phyloP scores from a whole-genome alignment of 495 filamentous ascomycete species.

The Collariella sp. region DNA sequence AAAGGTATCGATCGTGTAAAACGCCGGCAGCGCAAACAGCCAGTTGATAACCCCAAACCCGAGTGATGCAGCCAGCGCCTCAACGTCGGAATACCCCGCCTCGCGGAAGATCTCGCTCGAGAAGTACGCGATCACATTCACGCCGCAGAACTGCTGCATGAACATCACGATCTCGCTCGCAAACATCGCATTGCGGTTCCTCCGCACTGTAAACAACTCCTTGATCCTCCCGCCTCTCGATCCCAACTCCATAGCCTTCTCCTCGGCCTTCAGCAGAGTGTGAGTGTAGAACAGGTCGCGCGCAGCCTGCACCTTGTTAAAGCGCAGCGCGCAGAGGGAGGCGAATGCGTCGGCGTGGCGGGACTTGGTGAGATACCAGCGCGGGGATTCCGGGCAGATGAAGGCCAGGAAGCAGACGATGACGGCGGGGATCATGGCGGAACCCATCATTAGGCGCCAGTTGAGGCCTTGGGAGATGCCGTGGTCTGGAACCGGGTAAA shows the following conservation, averaged over 20 bases:
- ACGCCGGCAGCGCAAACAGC: slow-evolving; percentile 71
- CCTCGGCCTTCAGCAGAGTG: slow-evolving; percentile 42
- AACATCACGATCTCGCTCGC: slow-evolving; percentile 63
- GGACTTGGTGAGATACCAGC: slow-evolving; percentile 55
- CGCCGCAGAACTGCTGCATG: slow-evolving; percentile 80
- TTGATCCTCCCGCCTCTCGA: slow-evolving; percentile 42
- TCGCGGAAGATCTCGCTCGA: slow-evolving; percentile 25
- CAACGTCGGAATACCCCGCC: slow-evolving; percentile 48
- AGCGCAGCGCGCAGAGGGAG: slow-evolving; percentile 53
- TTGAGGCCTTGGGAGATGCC: slow-evolving; percentile 48
- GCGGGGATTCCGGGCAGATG: slow-evolving; percentile 65
- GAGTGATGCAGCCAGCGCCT: slow-evolving; percentile 62
- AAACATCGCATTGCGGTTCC: slow-evolving; percentile 49
- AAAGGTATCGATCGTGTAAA: slow-evolving; percentile 80
- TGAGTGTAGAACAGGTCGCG: slow-evolving; percentile 71
- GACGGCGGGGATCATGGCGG: slow-evolving; percentile 67
- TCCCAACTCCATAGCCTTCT: slow-evolving; percentile 25
- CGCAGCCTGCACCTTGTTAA: slow-evolving; percentile 60
- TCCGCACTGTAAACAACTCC: slow-evolving; percentile 51
- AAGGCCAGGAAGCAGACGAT: slow-evolving; percentile 56
- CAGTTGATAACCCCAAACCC: slow-evolving; percentile 80
- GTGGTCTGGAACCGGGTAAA: slow-evolving; percentile 40
- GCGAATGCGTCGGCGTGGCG: slow-evolving; percentile 53
- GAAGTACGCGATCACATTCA: slow-evolving; percentile 63
- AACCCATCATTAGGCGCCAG: slow-evolving; percentile 70